Percentiles rank a stretch among this genome's conserved stretches.
Conservation (phyloP, 176 grass and related monocot species). For the Panicum miliaceum region DNA sequence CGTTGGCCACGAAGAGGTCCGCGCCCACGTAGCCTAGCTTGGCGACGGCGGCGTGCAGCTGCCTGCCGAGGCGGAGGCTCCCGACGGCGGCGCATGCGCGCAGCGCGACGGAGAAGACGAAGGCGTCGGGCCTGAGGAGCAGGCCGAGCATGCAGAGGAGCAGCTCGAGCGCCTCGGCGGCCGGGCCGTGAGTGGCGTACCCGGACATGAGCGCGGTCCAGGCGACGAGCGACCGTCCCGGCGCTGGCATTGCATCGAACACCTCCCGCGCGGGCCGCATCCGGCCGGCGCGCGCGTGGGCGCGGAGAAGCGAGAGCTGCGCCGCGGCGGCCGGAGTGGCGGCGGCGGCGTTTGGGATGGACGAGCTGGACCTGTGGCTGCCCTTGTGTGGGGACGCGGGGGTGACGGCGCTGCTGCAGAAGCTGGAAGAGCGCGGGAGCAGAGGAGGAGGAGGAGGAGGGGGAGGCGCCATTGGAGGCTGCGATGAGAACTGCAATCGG, state of each 20-base stretch:
- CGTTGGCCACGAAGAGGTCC: constrained; percentile 66
- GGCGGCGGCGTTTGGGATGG: background rate
- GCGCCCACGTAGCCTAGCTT: constrained; percentile 43
- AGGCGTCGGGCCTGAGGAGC: constrained; percentile 54
- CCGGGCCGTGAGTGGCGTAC: constrained; percentile 57
- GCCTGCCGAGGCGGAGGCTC: constrained; percentile 43
- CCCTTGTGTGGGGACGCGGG: background rate
- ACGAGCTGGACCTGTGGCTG: background rate
- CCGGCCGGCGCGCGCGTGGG: constrained; percentile 45
- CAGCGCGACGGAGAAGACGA: constrained; percentile 68
- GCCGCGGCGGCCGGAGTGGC: background rate
- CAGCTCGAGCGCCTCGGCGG: constrained; percentile 51
- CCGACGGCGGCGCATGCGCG: constrained; percentile 59
- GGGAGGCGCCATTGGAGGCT: constrained; percentile 36
- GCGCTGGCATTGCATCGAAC: constrained; percentile 55
- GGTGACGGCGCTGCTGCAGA: background rate
- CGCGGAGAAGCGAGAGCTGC: constrained; percentile 50
- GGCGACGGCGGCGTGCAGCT: constrained; percentile 46
- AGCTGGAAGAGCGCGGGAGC: constrained; percentile 29
- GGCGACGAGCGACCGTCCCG: constrained; percentile 37
- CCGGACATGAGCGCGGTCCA: constrained; percentile 77
- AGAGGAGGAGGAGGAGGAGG: constrained; percentile 9
- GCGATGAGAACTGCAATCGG: constrained; percentile 2
- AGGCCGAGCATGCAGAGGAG: constrained; percentile 51
- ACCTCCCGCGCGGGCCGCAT: constrained; percentile 58